phyloP scores from a whole-genome alignment of 371 early-diverging fungal genomes.

The Mucor racemosus region DNA sequence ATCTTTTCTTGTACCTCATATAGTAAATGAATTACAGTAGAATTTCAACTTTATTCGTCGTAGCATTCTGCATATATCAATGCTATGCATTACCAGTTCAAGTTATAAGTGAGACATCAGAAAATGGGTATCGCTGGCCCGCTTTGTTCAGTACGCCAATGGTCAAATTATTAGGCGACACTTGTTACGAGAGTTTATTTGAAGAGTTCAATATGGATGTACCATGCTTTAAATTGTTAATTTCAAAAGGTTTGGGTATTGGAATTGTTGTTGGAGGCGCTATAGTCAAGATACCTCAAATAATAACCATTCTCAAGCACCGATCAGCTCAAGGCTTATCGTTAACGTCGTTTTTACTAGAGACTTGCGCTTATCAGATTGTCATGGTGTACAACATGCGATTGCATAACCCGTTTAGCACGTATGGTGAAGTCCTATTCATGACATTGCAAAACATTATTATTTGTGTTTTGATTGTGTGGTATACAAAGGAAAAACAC shows the following conservation, averaged over 20 bases:
- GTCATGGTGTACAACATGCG: conserved; percentile 86
- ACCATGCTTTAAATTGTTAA: conserved; percentile 77
- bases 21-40: too few species aligned
- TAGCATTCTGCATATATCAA: not conserved
- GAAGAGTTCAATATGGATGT: conserved; percentile 73
- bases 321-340: conserved; percentile 83
- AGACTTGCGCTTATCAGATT: conserved; percentile 80
- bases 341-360: conserved; percentile 78
- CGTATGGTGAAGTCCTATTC: conserved; percentile 86
- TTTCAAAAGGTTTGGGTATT: conserved; percentile 90
- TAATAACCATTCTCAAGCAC: conserved; percentile 82
- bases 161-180: conserved; percentile 69
- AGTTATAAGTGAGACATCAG: not conserved
- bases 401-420: conserved; percentile 84
- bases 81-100: not conserved
- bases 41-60: not conserved
- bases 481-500: conserved; percentile 38
- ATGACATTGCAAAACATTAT: conserved; percentile 79
- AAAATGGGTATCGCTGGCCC: conserved; percentile 8
- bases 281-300: conserved; percentile 96
- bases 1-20: too few species aligned
- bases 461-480: conserved; percentile 72
- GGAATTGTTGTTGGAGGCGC: conserved; percentile 91
- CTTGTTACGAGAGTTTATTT: conserved; percentile 70
- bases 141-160: conserved; percentile 48